Base-by-base conservation (phyloP, 1,139 yeast species). In the Taphrina betulina region DNA sequence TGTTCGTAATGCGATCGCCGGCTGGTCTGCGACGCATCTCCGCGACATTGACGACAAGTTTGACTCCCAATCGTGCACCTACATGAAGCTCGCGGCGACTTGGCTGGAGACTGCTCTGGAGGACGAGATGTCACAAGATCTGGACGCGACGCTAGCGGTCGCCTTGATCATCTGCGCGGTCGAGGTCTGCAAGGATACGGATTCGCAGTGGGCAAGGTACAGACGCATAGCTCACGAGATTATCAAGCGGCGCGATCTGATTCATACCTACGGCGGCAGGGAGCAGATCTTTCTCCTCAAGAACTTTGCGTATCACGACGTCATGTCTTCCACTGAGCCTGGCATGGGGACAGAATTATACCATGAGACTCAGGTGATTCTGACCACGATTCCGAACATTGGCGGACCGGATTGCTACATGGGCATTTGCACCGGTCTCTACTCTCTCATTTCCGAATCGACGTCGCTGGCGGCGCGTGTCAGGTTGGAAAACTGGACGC, bases 141-240 rank as follows among this genome's bases (percentile, higher is more conserved):
- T 8, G 19, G 37, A 34, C 19, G 7, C 19, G 14, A 34, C 37
- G n/a, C 37, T 34, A 8, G 37, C 37, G 7, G 16, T 34, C n/a
- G 37, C 37, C 5, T 34, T 34, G 37, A 34, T 34, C 37, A 34
- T 34, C n/a, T 34, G 37, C n/a, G 37, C 37, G 17, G 37, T 34
- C 7, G 37, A 34, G 37, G 37, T 34, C 5, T 34, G 37, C 37
- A 34, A 34, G 37, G 37, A 34, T 16, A 12, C 37, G 37, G 37
- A 34, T n/a, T 34, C 37, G 19, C 5, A 7, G n/a, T 34, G 37
- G 37, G 8, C n/a, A 10, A 14, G 14, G 19, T 34, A 8, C 19
- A 10, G 17, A 5, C 20, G 14, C 10, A 37, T 37, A 5, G 41
- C 41, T 7, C 41, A 37, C 16, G 41, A 19, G 5, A 37, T 37